Percentiles rank a stretch among this genome's conserved stretches.
Evolutionary conservation across 148 eudicot genomes (phyloP).

Genomic region (Fagopyrum homotropicum): DNA sequence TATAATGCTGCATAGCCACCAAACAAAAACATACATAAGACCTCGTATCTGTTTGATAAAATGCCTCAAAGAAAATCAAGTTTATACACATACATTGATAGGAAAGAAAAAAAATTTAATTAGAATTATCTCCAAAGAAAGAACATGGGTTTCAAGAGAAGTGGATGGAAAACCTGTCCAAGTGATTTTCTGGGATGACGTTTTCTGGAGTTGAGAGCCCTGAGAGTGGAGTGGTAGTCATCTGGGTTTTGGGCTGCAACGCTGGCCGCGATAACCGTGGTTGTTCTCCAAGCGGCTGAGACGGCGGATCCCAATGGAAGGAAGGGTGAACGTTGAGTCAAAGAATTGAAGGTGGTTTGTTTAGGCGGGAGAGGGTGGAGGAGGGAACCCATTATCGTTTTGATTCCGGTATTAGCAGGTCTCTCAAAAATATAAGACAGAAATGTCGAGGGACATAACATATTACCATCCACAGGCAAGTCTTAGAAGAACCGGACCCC

Average conservation of each 20-base stretch:
- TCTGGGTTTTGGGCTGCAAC: slow-evolving; percentile 31
- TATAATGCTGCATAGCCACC: slow-evolving; percentile 71
- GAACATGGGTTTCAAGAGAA: not conserved
- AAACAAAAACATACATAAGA: not conserved
- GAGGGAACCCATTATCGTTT: slow-evolving; percentile 19
- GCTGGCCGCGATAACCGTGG: slow-evolving; percentile 10
- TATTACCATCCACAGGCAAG: no score
- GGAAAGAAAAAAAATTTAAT: not conserved
- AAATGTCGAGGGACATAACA: no score
- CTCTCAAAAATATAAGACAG: not conserved
- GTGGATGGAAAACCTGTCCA: slow-evolving; percentile 52
- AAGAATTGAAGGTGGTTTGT: slow-evolving; percentile 14
- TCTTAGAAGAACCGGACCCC: no score
- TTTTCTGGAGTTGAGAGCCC: slow-evolving; percentile 81
- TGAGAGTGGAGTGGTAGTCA: slow-evolving; percentile 78
- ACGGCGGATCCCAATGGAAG: slow-evolving; percentile 14
- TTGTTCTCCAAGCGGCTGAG: slow-evolving; percentile 21
- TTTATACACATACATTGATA: not conserved
- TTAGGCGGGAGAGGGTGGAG: slow-evolving; percentile 42
- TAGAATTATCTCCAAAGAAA: not conserved
- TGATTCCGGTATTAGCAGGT: not conserved
- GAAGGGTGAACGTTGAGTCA: slow-evolving; percentile 19
- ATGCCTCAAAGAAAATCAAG: slow-evolving; percentile 23
- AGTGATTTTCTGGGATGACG: slow-evolving; percentile 88
- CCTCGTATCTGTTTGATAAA: slow-evolving; percentile 33